Evolutionary conservation across 441 rosid species (phyloP).

Genomic region (Corymbia calophylla): DNA sequence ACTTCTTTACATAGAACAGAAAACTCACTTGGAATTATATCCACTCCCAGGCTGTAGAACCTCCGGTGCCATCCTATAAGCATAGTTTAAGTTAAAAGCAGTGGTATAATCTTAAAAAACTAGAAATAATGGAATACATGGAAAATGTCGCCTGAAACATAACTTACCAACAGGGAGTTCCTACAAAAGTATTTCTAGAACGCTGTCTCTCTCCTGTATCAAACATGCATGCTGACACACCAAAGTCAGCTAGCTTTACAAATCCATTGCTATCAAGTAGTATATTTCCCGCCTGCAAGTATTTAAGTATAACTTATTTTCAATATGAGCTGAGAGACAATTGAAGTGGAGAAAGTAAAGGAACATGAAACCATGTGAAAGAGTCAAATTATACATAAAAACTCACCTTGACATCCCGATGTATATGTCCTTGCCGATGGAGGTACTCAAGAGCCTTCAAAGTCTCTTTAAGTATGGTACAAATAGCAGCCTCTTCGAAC

Average conservation of each 20-base stretch:
- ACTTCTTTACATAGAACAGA: neutral
- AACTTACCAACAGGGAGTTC: constrained; percentile 97
- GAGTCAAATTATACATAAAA: neutral
- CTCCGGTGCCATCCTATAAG: constrained; percentile 96
- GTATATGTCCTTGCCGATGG: constrained; percentile 96
- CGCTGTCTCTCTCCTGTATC: constrained; percentile 96
- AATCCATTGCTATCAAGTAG: constrained; percentile 69
- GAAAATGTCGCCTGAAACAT: neutral
- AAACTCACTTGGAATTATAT: constrained; percentile 89
- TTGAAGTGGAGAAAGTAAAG: constrained; percentile 2
- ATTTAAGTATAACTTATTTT: neutral
- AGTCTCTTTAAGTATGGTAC: constrained; percentile 88
- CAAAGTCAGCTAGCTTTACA: constrained; percentile 96
- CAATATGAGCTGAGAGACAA: neutral
- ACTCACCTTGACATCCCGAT: constrained; percentile 93
- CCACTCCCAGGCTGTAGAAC: constrained; percentile 99
- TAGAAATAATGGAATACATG: constrained; percentile 2
- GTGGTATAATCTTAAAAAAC: neutral
- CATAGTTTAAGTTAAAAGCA: neutral
- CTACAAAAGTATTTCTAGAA: constrained; percentile 95
- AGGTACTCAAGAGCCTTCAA: constrained; percentile 95
- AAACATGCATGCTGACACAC: constrained; percentile 98
- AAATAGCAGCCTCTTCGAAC: constrained; percentile 89
- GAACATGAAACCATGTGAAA: neutral
- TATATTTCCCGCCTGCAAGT: constrained; percentile 93